phyloP scores from a whole-genome alignment of 768 basidiomycete species.

The Mycena galericulata region DNA sequence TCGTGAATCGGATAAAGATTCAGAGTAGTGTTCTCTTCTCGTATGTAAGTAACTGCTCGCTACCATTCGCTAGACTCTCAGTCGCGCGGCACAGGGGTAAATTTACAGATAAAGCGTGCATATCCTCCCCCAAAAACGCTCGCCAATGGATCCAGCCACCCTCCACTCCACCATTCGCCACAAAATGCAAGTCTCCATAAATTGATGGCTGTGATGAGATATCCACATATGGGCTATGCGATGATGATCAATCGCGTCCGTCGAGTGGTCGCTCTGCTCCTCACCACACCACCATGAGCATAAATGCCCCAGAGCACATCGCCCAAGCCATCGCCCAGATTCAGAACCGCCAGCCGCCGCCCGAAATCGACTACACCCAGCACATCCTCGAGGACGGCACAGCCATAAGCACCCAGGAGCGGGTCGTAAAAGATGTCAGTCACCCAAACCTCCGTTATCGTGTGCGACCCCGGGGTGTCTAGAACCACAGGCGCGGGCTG shows the following conservation, averaged over 20 bases:
- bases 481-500: too few species aligned
- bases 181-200: constrained; percentile 3
- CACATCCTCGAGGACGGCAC: constrained; percentile 94
- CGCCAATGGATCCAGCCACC: too few species aligned
- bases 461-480: too few species aligned
- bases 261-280: constrained; percentile 1
- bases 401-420: constrained; percentile 91
- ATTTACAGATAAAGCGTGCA: too few species aligned
- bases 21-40: too few species aligned
- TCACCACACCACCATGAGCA: constrained; percentile 23
- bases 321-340: constrained; percentile 78
- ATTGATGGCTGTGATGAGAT: neutral
- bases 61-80: too few species aligned
- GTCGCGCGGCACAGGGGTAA: too few species aligned
- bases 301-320: constrained; percentile 54
- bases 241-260: constrained; percentile 10
- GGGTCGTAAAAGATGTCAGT: constrained; percentile 95
- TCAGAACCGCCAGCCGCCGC: constrained; percentile 56
- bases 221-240: neutral
- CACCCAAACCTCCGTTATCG: neutral
- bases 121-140: too few species aligned
- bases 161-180: neutral
- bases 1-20: too few species aligned
- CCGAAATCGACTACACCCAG: constrained; percentile 89
- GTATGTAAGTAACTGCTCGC: too few species aligned